phyloP scores from a whole-genome alignment of 1,284 basidiomycete species.

The Erythrobasidium hasegawianum region DNA sequence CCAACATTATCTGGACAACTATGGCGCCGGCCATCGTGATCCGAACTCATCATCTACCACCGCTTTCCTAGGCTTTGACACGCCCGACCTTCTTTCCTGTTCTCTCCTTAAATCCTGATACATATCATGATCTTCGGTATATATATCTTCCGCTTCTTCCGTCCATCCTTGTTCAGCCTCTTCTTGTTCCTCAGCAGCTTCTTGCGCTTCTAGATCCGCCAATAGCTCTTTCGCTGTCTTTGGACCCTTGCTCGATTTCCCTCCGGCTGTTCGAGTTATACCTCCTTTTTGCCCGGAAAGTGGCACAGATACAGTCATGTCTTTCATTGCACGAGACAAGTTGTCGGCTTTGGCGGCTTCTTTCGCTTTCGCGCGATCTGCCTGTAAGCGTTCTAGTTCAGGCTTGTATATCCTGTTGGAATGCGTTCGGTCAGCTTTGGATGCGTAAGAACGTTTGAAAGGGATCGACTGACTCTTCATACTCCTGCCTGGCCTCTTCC shows the following conservation, averaged over 20 bases:
- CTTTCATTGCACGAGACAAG: conserved; percentile 75
- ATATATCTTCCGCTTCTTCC: conserved; percentile 51
- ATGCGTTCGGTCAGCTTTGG: conserved; percentile 4
- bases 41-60: conserved; percentile 36
- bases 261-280: not conserved
- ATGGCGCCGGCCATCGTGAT: conserved; percentile 35
- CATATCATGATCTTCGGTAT: conserved; percentile 39
- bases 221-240: conserved; percentile 55
- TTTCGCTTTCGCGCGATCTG: conserved; percentile 63
- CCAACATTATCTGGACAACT: not conserved
- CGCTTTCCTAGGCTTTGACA: conserved; percentile 34
- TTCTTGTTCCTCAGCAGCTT: conserved; percentile 57
- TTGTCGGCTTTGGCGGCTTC: conserved; percentile 56
- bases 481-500: conserved; percentile 78
- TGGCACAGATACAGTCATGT: conserved; percentile 61
- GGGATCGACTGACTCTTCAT: conserved; percentile 63
- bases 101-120: conserved; percentile 22
- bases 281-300: not conserved
- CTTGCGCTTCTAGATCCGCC: conserved; percentile 55
- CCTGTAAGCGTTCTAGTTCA: conserved; percentile 68
- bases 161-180: conserved; percentile 58
- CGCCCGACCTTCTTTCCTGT: conserved; percentile 11
- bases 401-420: conserved; percentile 79
- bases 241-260: conserved; percentile 48
- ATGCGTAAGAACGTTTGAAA: not conserved